Evolutionary conservation across 1,284 basidiomycete species (phyloP), one percentile per base, ranked within the genome.

Genomic region (Trichosporon inkin): DNA sequence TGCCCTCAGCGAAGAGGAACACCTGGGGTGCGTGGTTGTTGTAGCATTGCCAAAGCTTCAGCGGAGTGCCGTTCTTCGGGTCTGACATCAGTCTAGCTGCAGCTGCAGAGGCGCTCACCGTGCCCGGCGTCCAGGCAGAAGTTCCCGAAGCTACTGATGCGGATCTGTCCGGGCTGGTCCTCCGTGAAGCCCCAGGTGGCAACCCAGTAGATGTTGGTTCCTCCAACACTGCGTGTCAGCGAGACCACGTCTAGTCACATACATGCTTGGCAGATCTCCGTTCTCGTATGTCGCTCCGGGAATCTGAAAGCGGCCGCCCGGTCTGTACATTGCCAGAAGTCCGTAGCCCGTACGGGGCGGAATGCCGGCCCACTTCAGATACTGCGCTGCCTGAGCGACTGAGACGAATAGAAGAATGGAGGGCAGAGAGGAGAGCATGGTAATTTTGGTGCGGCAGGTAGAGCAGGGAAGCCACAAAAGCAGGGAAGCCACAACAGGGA

Each of bases 11-110:
- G 19, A 20, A 20, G 20, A 44, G 14, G 20, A 19, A 44, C 11
- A 22, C 40, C 40, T 44, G 40, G 40, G 20, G 20, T 2, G 40
- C 19, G 8, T 22, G 40, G 2, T 6, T 24, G 40, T 10, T 4
- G 22, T 19, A 44, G 20, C 40, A 44, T 11, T 44, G 20, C 40
- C 40, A 44, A 7, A 44, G 11, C 20, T 24, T 13, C 20, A 44
- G 35, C 5, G 51, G 51, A 10, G 51, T 53, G 34, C 51, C 51
- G 35, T 53, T 53, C 40, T 24, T 13, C 40, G 40, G 20, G 40
- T 44, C 40, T 44, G 20, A 3, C 10, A 19, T 44, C 11, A 44
- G 40, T 19, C 7, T 39, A 3, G 16, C 3, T n/a, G 16, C 13
- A 17, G 5, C 7, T 8, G 38, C 16, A 17, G 5, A 13, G 1